Evolutionary conservation across 352 stramenopile genomes (phyloP).

Genomic region (Phytophthora agathidicida): DNA sequence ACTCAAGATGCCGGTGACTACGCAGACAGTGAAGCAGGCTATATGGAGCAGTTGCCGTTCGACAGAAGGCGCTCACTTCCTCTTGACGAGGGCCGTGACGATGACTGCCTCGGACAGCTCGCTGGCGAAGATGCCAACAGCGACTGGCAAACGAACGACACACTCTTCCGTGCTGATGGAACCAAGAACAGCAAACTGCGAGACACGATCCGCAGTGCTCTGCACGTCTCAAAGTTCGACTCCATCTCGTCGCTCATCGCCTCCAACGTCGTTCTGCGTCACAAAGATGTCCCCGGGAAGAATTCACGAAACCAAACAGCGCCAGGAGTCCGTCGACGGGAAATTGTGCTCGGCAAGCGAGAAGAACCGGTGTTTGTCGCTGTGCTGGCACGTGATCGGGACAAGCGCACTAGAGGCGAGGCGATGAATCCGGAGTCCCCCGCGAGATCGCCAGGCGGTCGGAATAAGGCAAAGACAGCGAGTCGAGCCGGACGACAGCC

Average conservation of each 20-base stretch:
- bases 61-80: slow-evolving; percentile 16
- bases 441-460: slow-evolving; percentile 3
- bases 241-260: slow-evolving; percentile 89
- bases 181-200: slow-evolving; percentile 86
- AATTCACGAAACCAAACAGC: slow-evolving; percentile 16
- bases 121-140: slow-evolving; percentile 33
- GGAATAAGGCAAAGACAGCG: slow-evolving; percentile 25
- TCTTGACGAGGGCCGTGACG: slow-evolving; percentile 20
- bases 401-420: slow-evolving; percentile 21
- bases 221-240: slow-evolving; percentile 91
- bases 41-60: slow-evolving; percentile 20
- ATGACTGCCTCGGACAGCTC: slow-evolving; percentile 17
- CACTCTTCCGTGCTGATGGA: slow-evolving; percentile 89
- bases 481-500: slow-evolving; percentile 36
- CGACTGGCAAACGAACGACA: slow-evolving; percentile 77
- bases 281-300: slow-evolving; percentile 42
- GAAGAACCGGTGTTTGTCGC: slow-evolving; percentile 69
- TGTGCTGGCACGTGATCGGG: slow-evolving; percentile 42
- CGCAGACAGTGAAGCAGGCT: slow-evolving; percentile 9
- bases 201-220: slow-evolving; percentile 77
- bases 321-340: slow-evolving; percentile 28
- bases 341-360: slow-evolving; percentile 71
- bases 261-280: slow-evolving; percentile 71
- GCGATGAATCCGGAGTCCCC: slow-evolving; percentile 3
- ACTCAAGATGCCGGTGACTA: slow-evolving; percentile 24